phyloP scores from a whole-genome alignment of 1,139 yeast genomes.

The Debaryomyces psychrophilus region DNA sequence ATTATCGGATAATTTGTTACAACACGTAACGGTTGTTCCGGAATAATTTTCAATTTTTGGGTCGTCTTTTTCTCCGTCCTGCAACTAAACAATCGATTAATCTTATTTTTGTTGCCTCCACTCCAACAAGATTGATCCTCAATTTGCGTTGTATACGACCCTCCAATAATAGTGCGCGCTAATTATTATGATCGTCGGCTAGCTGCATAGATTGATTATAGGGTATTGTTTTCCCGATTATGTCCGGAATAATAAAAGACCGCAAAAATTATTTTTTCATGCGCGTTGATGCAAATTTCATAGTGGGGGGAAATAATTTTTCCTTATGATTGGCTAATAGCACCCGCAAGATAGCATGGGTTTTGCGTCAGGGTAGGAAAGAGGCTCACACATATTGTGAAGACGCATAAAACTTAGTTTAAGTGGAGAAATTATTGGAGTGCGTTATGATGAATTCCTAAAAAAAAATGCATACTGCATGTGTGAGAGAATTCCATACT shows the following conservation, averaged over 20 bases:
- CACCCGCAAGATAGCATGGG: background rate
- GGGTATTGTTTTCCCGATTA: background rate
- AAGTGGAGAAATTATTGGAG: slow-evolving; percentile 7
- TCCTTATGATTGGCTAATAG: slow-evolving; percentile 1
- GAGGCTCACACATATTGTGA: background rate
- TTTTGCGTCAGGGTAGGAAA: background rate
- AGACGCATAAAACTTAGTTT: background rate
- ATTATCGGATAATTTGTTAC: background rate
- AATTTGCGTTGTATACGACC: no score
- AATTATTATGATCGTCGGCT: no score
- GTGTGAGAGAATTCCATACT: background rate
- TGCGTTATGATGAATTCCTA: background rate
- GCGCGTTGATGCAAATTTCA: background rate
- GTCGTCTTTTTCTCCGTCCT: no score
- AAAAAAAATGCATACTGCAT: slow-evolving; percentile 3
- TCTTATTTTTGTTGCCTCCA: no score
- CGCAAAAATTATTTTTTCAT: background rate
- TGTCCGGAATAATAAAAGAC: background rate
- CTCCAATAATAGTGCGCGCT: no score
- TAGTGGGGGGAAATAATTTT: slow-evolving; percentile 2
- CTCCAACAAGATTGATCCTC: background rate
- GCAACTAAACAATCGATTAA: no score
- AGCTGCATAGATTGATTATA: no score
- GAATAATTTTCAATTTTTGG: slow-evolving; percentile 9
- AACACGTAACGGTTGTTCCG: slow-evolving; percentile 10